These are phyloP conservation scores for Fusarium ramigenum DNA, from an alignment of 2,329 filamentous ascomycete genomes.

Conservation along the genomic window DNA sequence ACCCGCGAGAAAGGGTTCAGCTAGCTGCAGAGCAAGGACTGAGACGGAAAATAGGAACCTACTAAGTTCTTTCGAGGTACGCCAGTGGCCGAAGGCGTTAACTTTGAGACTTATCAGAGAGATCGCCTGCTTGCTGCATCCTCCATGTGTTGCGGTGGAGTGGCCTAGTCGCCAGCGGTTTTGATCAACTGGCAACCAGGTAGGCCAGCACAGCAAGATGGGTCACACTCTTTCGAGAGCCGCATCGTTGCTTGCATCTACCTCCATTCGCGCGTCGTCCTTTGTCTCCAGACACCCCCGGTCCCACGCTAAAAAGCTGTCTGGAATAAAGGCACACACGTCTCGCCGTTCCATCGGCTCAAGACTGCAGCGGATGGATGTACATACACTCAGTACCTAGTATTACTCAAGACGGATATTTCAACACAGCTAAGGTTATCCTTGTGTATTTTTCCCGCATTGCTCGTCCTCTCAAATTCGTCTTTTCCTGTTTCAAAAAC, in stretches of 20 bases:
- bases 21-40: conserved; percentile 16
- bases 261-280: conserved; percentile 50
- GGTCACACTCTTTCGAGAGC: conserved; percentile 73
- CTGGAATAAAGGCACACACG: conserved; percentile 74
- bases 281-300: conserved; percentile 56
- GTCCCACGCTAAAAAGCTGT: conserved; percentile 61
- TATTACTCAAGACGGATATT: conserved; percentile 55
- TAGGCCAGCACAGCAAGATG: conserved; percentile 92
- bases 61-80: conserved; percentile 42
- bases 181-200: conserved; percentile 82
- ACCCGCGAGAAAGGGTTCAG: conserved; percentile 27
- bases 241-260: conserved; percentile 72
- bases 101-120: conserved; percentile 53
- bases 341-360: conserved; percentile 56
- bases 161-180: conserved; percentile 68
- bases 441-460: conserved; percentile 7
- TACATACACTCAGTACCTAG: conserved; percentile 22
- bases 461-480: conserved; percentile 1
- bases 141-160: conserved; percentile 62
- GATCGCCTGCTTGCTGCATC: conserved; percentile 60
- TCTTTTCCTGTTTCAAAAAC: conserved; percentile 29
- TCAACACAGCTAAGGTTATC: conserved; percentile 24
- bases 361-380: conserved; percentile 56
- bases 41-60: conserved; percentile 28
- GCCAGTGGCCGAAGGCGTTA: conserved; percentile 43